Percentiles rank a stretch among this genome's conserved stretches.
These are phyloP conservation scores for Clarireedia hainanense DNA, from an alignment of 2,329 filamentous ascomycete species.

Conservation along the genomic window DNA sequence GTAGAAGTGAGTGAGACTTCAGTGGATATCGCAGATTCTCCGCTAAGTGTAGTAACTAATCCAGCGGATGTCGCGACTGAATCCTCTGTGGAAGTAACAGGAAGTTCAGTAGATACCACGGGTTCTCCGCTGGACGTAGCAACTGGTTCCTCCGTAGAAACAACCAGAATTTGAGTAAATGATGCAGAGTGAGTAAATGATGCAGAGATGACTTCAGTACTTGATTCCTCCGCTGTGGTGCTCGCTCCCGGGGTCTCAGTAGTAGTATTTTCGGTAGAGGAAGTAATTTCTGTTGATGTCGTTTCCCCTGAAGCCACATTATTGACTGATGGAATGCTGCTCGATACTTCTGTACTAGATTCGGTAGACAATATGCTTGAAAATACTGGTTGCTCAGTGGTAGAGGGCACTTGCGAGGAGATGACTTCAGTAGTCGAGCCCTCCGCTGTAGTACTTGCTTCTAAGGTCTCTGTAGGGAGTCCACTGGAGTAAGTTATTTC, in stretches of 20 bases:
- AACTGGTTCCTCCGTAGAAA: not conserved
- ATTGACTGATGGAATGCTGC: not conserved
- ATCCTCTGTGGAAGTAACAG: not conserved
- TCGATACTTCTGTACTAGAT: not conserved
- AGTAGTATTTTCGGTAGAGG: not conserved
- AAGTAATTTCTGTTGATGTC: not conserved
- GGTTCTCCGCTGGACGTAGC: too few species aligned
- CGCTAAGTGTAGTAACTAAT: not conserved
- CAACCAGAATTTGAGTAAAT: not conserved
- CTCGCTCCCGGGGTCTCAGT: not conserved
- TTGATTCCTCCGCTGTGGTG: not conserved
- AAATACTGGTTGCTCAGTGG: not conserved
- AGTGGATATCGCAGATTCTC: too few species aligned
- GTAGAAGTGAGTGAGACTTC: too few species aligned
- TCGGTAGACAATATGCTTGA: not conserved
- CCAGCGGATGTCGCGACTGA: not conserved
- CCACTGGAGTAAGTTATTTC: too few species aligned
- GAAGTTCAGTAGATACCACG: not conserved
- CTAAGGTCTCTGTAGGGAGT: too few species aligned
- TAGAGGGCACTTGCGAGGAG: not conserved
- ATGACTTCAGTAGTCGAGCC: too few species aligned
- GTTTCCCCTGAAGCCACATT: not conserved
- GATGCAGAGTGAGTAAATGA: not conserved
- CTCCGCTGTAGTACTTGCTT: too few species aligned
- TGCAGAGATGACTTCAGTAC: not conserved